phyloP scores from a whole-genome alignment of 192 early-diverging fungal genomes.

The Coemansia sp. region DNA sequence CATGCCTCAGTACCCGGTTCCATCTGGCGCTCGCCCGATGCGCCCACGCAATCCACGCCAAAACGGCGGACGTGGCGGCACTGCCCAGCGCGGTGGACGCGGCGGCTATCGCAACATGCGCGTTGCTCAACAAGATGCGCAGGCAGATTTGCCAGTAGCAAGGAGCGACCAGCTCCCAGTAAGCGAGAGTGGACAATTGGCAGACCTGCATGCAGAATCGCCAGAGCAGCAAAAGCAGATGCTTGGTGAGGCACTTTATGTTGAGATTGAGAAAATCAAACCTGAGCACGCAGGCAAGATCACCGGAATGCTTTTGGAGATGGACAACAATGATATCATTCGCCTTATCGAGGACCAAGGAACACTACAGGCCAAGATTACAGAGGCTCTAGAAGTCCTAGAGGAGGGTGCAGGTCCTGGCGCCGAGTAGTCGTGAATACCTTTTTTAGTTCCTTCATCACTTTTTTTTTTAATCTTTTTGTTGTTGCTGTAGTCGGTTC shows the following conservation, averaged over 20 bases:
- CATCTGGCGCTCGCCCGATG: conserved; percentile 37
- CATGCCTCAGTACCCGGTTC: conserved; percentile 51
- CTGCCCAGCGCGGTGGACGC: conserved; percentile 51
- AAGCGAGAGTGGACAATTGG: conserved; percentile 1
- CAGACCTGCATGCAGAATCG: conserved; percentile 68
- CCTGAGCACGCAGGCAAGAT: conserved; percentile 90
- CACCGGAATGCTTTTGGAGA: conserved; percentile 98
- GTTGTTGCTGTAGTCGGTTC: background rate
- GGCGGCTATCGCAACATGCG: conserved; percentile 51
- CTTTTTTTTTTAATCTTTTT: background rate
- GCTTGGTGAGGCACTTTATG: conserved; percentile 95
- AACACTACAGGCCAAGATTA: conserved; percentile 78
- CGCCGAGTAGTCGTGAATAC: background rate
- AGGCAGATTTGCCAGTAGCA: conserved; percentile 35
- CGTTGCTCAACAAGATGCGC: conserved; percentile 35
- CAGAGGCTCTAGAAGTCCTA: conserved; percentile 83
- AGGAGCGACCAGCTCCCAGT: conserved; percentile 28
- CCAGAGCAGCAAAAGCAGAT: conserved; percentile 92
- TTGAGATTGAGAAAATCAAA: conserved; percentile 69
- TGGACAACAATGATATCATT: conserved; percentile 93
- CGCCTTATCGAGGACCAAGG: conserved; percentile 80
- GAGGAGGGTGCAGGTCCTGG: conserved; percentile 28
- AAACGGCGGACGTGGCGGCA: conserved; percentile 51
- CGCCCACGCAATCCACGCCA: conserved; percentile 56
- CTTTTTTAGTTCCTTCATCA: background rate